A percentile compares a stretch with the other conserved stretches of the same genome.
These are phyloP conservation scores for Metarhizium guizhouense DNA, from an alignment of 2,329 filamentous ascomycete species.

Conservation along the genomic window DNA sequence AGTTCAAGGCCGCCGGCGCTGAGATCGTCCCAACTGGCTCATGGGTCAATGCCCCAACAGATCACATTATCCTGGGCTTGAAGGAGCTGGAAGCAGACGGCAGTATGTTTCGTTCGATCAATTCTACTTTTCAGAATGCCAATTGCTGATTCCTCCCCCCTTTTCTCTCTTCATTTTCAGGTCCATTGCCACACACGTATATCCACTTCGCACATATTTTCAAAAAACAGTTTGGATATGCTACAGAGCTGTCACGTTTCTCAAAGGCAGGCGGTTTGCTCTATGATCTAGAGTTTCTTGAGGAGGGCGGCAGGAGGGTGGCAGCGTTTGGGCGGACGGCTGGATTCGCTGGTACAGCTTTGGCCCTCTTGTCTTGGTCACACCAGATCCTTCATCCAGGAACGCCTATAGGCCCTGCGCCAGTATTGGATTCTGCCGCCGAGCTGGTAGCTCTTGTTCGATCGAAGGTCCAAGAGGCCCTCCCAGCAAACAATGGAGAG, in stretches of 20 bases:
- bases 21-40: conserved; percentile 55
- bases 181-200: conserved; percentile 2
- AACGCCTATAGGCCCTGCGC: conserved; percentile 4
- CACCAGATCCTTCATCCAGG: conserved; percentile 20
- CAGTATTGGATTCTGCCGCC: conserved; percentile 39
- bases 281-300: conserved; percentile 82
- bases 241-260: conserved; percentile 70
- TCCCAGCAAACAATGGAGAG: conserved; percentile 46
- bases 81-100: conserved; percentile 74
- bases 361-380: conserved; percentile 73
- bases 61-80: conserved; percentile 65
- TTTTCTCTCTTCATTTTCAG: too few species aligned
- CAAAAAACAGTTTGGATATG: conserved; percentile 72
- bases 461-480: too few species aligned
- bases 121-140: too few species aligned
- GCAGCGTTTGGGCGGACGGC: conserved; percentile 68
- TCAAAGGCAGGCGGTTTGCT: conserved; percentile 52
- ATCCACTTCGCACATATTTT: conserved; percentile 68
- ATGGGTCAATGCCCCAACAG: conserved; percentile 58
- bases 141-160: too few species aligned
- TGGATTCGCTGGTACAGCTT: conserved; percentile 65
- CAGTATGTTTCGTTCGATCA: conserved; percentile 23
- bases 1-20: conserved; percentile 55
- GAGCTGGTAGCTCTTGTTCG: conserved; percentile 57
- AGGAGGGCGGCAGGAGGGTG: conserved; percentile 61